phyloP scores from a whole-genome alignment of 768 basidiomycete species.

The Agrocybe praecox region DNA sequence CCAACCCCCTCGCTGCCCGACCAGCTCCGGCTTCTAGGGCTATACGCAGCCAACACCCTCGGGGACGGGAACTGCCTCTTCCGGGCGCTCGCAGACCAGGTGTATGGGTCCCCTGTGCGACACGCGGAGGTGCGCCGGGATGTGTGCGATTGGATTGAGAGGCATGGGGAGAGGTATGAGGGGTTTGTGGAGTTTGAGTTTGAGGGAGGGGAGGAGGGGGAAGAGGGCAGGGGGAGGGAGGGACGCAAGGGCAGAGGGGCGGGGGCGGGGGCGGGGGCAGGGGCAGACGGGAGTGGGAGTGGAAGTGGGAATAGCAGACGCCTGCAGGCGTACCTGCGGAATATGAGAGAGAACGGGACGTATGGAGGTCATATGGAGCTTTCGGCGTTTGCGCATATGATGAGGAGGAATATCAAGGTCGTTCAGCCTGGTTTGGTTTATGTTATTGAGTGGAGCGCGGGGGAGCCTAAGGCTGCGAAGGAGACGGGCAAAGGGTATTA shows the following conservation, averaged over 20 bases:
- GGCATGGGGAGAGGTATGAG: slow-evolving; percentile 71
- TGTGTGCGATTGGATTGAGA: slow-evolving; percentile 82
- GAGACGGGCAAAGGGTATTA: slow-evolving; percentile 26
- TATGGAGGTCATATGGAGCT: slow-evolving; percentile 94
- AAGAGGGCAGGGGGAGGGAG: slow-evolving; percentile 65
- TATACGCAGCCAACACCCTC: slow-evolving; percentile 85
- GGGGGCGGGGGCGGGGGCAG: slow-evolving; percentile 63
- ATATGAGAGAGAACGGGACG: slow-evolving; percentile 84
- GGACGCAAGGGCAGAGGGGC: slow-evolving; percentile 77
- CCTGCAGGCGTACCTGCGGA: slow-evolving; percentile 54
- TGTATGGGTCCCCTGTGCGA: slow-evolving; percentile 71
- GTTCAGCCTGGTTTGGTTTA: slow-evolving; percentile 91
- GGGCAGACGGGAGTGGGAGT: slow-evolving; percentile 67
- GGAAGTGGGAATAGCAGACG: slow-evolving; percentile 22
- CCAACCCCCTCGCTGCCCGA: slow-evolving; percentile 54
- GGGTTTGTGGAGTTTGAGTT: slow-evolving; percentile 88
- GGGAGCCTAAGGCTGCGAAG: slow-evolving; percentile 30
- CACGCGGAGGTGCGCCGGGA: slow-evolving; percentile 72
- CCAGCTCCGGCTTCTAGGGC: slow-evolving; percentile 76
- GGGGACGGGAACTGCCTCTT: slow-evolving; percentile 96
- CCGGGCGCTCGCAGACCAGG: slow-evolving; percentile 86
- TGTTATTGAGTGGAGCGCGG: slow-evolving; percentile 81
- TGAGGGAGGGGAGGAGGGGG: slow-evolving; percentile 72
- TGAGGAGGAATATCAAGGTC: slow-evolving; percentile 81
- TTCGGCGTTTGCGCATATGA: slow-evolving; percentile 88